Evolutionary conservation across 2,329 filamentous ascomycete genomes (phyloP), one percentile per base, ranked within the genome.

Genomic region (Metarhizium guizhouense): DNA sequence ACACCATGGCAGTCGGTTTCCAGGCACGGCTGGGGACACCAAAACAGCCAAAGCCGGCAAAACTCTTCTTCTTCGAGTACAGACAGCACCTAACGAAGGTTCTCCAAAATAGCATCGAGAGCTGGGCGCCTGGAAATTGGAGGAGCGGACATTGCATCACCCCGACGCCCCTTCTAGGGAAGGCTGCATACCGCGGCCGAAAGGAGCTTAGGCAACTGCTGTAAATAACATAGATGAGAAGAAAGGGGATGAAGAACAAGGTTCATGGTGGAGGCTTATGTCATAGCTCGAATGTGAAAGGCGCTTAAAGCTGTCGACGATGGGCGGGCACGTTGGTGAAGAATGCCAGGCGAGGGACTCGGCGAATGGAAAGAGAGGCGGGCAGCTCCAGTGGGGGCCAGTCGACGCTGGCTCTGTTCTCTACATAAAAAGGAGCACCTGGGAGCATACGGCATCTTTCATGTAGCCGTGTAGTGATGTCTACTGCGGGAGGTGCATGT

Each of bases 81-180:
- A 20, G n/a, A 18, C n/a, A 25, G 45, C 11, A 16, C 4, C 45
- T n/a, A 30, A 30, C 20, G 6, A 16, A 29, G 10, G 5, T 14
- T 34, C 42, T 16, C 32, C 18, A 40, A 50, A 47, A 48, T 47
- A 38, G 36, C 42, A n/a, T 51, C 38, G n/a, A 13, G 32, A 51
- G 47, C n/a, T 30, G 29, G 38, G 55, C 55, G 55, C 47, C 36
- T 54, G 51, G 51, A 54, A 51, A 54, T 56, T 56, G 45, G 42
- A 56, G 55, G 55, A 47, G 29, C n/a, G n/a, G 29, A 10, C 14
- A 38, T 45, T 48, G 36, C 51, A 51, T 40, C 25, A 7, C n/a
- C 49, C 20, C 36, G 30, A 45, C n/a, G 38, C 7, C 42, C 32
- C 36, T 45, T n/a, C 18, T 30, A 32, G 16, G 16, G 29, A 40